A percentile compares a stretch with the other conserved stretches of the same genome.
Evolutionary conservation across 2,329 filamentous ascomycete species (phyloP).

Genomic region (Pseudovirgaria hyperparasitica): DNA sequence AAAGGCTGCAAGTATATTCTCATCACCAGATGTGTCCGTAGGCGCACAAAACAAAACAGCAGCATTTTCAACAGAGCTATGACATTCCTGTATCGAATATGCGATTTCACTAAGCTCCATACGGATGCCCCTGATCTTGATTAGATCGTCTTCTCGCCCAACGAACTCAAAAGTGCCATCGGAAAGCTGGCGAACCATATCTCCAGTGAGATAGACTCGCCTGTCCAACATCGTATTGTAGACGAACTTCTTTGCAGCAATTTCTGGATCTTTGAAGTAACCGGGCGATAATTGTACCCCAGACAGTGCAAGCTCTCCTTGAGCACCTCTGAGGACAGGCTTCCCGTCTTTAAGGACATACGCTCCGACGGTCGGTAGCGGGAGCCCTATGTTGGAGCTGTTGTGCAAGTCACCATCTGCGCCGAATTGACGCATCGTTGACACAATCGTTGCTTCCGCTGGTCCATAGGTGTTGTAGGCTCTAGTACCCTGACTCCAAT

Average conservation of each 20-base stretch:
- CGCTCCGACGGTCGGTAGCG: slow-evolving; percentile 11
- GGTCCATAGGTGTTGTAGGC: slow-evolving; percentile 29
- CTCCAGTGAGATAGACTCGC: slow-evolving; percentile 7
- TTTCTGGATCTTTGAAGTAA: slow-evolving; percentile 17
- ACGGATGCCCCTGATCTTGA: slow-evolving; percentile 7
- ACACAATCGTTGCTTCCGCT: slow-evolving; percentile 22
- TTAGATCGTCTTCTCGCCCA: slow-evolving; percentile 7
- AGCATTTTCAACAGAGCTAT: slow-evolving; percentile 3
- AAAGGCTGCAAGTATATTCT: slow-evolving; percentile 20
- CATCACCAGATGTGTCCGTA: slow-evolving; percentile 2
- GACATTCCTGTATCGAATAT: slow-evolving; percentile 3
- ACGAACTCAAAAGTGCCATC: slow-evolving; percentile 8
- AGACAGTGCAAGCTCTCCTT: slow-evolving; percentile 23
- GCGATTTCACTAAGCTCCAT: slow-evolving; percentile 8
- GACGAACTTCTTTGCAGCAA: slow-evolving; percentile 17
- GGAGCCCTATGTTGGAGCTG: slow-evolving; percentile 20
- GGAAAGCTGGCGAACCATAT: slow-evolving; percentile 6
- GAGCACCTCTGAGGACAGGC: slow-evolving; percentile 11
- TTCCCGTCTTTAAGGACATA: slow-evolving; percentile 8
- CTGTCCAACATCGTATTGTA: slow-evolving; percentile 11
- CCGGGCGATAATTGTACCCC: slow-evolving; percentile 24
- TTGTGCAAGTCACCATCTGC: slow-evolving; percentile 7
- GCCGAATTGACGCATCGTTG: slow-evolving; percentile 14
- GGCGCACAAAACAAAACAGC: slow-evolving; percentile 3
- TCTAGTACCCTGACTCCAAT: slow-evolving; percentile 23